A percentile compares a stretch with the other conserved stretches of the same genome.
phyloP scores from a whole-genome alignment of 2,329 filamentous ascomycete species.

The Epichloe brachyelytri region DNA sequence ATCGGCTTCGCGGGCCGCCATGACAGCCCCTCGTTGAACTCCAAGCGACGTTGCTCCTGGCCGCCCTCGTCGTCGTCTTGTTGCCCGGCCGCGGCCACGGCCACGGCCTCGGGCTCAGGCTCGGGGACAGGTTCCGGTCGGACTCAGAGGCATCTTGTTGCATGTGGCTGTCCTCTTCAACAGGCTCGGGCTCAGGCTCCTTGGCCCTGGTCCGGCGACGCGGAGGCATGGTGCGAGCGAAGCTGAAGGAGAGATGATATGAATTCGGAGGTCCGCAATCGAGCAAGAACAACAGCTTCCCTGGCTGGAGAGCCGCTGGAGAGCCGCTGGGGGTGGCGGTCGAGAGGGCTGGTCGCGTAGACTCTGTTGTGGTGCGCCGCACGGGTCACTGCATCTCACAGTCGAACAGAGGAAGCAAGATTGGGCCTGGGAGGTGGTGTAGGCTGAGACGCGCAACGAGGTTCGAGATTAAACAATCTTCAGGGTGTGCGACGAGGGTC shows the following conservation, averaged over 20 bases:
- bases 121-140: conserved; percentile 5
- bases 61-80: conserved; percentile 6
- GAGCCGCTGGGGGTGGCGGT: background rate
- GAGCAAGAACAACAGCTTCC: background rate
- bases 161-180: conserved; percentile 15
- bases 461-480: background rate
- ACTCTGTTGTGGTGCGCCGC: conserved; percentile 8
- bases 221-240: conserved; percentile 22
- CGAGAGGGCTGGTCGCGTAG: conserved; percentile 9
- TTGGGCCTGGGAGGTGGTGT: background rate
- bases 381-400: conserved; percentile 14
- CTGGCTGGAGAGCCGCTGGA: background rate
- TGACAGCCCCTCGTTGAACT: conserved; percentile 76
- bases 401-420: conserved; percentile 3
- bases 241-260: conserved; percentile 3
- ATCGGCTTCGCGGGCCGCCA: conserved; percentile 91
- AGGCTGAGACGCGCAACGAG: conserved; percentile 1
- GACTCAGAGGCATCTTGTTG: conserved; percentile 10
- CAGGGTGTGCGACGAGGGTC: background rate
- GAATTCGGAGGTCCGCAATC: conserved; percentile 2
- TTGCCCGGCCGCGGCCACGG: conserved; percentile 1
- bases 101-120: conserved; percentile 3
- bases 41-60: conserved; percentile 32
- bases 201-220: conserved; percentile 23
- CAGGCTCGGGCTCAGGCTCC: conserved; percentile 16